Percentiles rank a stretch among this genome's conserved stretches.
Conservation (phyloP, 1,284 basidiomycete genomes). For the Bondarzewia mesenterica region DNA sequence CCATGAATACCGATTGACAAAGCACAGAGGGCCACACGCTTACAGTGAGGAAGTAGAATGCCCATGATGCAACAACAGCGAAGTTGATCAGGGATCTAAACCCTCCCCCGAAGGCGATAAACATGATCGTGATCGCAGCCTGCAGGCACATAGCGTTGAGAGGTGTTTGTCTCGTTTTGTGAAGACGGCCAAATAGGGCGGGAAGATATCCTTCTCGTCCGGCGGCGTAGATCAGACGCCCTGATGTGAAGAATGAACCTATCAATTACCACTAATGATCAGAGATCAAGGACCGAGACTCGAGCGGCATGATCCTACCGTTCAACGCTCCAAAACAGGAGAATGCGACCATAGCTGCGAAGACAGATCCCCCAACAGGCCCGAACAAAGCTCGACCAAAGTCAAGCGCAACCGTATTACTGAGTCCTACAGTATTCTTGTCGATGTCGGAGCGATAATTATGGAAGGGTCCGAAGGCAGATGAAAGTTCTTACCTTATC, state of each 20-base stretch:
- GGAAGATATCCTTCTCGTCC: conserved; percentile 87
- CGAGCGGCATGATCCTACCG: conserved; percentile 30
- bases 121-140: conserved; percentile 62
- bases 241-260: conserved; percentile 78
- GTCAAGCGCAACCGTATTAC: conserved; percentile 92
- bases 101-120: conserved; percentile 81
- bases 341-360: conserved; percentile 87
- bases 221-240: conserved; percentile 83
- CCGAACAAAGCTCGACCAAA: conserved; percentile 88
- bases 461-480: too few species aligned
- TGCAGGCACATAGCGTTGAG: conserved; percentile 81
- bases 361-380: conserved; percentile 76
- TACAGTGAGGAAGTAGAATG: conserved; percentile 86
- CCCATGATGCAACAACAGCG: conserved; percentile 83
- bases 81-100: conserved; percentile 87
- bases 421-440: conserved; percentile 57
- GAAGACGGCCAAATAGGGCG: conserved; percentile 68
- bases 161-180: conserved; percentile 71
- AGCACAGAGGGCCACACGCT: conserved; percentile 14
- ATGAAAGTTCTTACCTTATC: conserved; percentile 49
- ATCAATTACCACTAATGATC: conserved; percentile 1
- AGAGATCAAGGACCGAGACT: conserved; percentile 6
- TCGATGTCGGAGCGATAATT: neutral
- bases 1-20: conserved; percentile 1
- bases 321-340: conserved; percentile 93